Base-by-base conservation (phyloP, 2,329 filamentous ascomycete genomes). In the Calonectria crousiana region DNA sequence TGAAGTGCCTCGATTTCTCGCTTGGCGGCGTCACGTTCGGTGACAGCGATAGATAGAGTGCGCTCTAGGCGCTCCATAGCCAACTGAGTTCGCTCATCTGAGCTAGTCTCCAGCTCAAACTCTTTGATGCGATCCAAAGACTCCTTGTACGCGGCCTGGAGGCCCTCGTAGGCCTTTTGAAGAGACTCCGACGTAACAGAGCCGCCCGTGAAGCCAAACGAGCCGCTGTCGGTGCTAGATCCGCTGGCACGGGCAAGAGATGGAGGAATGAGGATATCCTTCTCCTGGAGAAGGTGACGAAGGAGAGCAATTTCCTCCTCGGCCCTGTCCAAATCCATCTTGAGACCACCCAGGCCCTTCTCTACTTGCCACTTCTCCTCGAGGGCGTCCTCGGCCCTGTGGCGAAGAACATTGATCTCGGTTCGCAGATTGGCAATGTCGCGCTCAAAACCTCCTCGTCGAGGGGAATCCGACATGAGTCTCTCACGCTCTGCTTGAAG, bases 341-440 rank as follows among this genome's bases (percentile, higher is more conserved):
- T 98, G 71, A 98, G 87, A 70, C 96, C 95, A 67, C 92, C 90
- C 2, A 98, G 88, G 23, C 95, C 95, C 85, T 97, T 97, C 85
- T 98, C 96, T 75, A 96, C 96, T 82, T 97, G 94, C 93, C 95
- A 98, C 85, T 98, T 98, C 81, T 98, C 95, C 82, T 98, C 95
- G 18, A 98, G 90, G 20, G 96, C 96, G 77, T 98, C 96, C 80
- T 99, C 96, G 36, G 96, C 96, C 69, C 97, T 92, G 75, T 93
- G 93, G 53, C 97, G 93, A 71, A 99, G 89, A 20, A 93, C 90
- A 67, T 94, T 95, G 75, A 99, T 94, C 83, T 99, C 97, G 30
- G 93, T 92, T 74, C 95, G 93, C 53, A 98, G 88, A 75, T 90
- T 93, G 2, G 90, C 89, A 9, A 98, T 94, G 81, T 98, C 96